Base-by-base conservation (phyloP, 768 basidiomycete genomes). In the Suillus plorans region DNA sequence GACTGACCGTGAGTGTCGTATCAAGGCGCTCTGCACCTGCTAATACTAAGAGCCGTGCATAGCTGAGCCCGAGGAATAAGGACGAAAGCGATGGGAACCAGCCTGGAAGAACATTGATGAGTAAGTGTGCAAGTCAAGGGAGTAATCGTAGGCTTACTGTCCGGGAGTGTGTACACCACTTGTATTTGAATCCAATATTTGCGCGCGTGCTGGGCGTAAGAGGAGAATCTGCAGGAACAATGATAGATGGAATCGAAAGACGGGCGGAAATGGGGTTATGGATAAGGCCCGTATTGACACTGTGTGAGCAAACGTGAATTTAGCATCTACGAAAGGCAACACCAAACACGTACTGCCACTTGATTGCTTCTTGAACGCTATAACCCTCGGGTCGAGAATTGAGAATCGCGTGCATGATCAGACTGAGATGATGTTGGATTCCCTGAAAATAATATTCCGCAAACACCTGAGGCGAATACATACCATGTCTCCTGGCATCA, bases 1-100 rank as follows among this genome's bases (percentile, higher is more conserved):
- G 94, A 1, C 91, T 97, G 59, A 99, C 95, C 90, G 97, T 97
- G 55, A 99, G 83, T 69, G 94, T 89, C 69, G 87, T 90, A 72
- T 99, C 97, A 4, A 99, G 85, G 20, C 95, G 83, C 69, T 99
- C 97, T 20, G 95, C 89, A 0, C 96, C 97, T 0, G 97, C 97
- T 18, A 99, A 81, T 12, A 99, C 85, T 25, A 99, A 85, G 34
- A 99, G 78, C 34, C 96, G 88, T 0, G 96, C 97, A 0, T 92
- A 86, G 16, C 89, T 85, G 0, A 88, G 86, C 0, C 83, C 77
- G 1, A 99, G 82, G 77, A 99, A 99, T 28, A 83, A 82, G n/a
- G 75, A 76, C 4, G 94, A 96, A 1, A 99, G 81, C 0, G 89
- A 88, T 14, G 81, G 80, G 77, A 98, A 99, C 97, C 97, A 99